A percentile compares a stretch with the other conserved stretches of the same genome.
These are phyloP conservation scores for Sicyos baderoa DNA, from an alignment of 306 rosid species.

Conservation along the genomic window DNA sequence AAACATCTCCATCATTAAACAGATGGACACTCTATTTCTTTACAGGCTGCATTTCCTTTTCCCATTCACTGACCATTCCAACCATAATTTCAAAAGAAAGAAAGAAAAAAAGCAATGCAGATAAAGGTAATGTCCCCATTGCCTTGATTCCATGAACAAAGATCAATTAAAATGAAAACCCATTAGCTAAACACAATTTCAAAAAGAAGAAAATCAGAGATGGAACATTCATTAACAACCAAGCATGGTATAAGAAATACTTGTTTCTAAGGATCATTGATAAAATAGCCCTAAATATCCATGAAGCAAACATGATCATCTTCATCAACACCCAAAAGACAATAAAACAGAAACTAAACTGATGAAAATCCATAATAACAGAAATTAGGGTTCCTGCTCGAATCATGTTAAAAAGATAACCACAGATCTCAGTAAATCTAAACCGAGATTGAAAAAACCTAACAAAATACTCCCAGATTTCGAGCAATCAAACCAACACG, in stretches of 20 bases:
- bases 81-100: not conserved
- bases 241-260: constrained; percentile 10
- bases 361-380: not conserved
- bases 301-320: constrained; percentile 6
- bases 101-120: not conserved
- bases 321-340: constrained; percentile 12
- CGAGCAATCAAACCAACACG: constrained; percentile 2
- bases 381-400: not conserved
- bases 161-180: not conserved
- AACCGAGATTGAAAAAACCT: not conserved
- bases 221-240: constrained; percentile 11
- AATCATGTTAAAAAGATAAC: constrained; percentile 5
- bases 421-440: constrained; percentile 10
- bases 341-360: constrained; percentile 5
- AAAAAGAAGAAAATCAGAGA: not conserved
- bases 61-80: not conserved
- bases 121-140: not conserved
- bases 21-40: not conserved
- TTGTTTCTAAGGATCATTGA: constrained; percentile 1
- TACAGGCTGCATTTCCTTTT: constrained; percentile 4
- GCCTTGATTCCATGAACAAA: not conserved
- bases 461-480: constrained; percentile 15
- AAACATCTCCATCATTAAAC: not conserved
- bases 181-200: not conserved
- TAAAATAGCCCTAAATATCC: constrained; percentile 14